phyloP scores from a whole-genome alignment of 495 filamentous ascomycete species.

The Podospora pseudocomata region DNA sequence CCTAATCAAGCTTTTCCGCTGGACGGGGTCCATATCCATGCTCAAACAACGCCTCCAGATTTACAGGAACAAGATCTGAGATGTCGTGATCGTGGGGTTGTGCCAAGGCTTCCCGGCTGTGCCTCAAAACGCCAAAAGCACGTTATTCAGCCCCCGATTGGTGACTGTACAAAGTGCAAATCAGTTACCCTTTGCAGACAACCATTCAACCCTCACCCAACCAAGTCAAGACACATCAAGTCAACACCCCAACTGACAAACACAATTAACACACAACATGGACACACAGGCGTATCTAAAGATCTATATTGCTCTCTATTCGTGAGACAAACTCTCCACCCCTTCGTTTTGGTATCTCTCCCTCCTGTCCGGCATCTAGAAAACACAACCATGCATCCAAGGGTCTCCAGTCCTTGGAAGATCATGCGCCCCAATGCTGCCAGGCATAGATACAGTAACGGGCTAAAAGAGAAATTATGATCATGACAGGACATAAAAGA shows the following conservation, averaged over 20 bases:
- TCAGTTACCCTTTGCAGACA: neutral
- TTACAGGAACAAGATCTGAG: constrained; percentile 3
- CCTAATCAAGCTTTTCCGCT: constrained; percentile 2
- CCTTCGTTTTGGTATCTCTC: constrained; percentile 28
- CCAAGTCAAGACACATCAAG: too few relatives aligned
- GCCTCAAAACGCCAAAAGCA: neutral
- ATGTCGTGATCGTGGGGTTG: constrained; percentile 26
- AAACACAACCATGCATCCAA: constrained; percentile 22
- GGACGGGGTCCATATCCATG: neutral
- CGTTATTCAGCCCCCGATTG: constrained; percentile 6
- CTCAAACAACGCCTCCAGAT: neutral
- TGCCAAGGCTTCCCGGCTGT: neutral
- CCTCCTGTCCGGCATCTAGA: constrained; percentile 21
- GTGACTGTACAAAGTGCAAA: neutral
- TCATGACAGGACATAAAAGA: constrained; percentile 30
- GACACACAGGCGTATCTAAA: constrained; percentile 10
- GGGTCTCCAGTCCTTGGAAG: constrained; percentile 33
- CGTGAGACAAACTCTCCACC: constrained; percentile 23
- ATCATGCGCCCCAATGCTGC: constrained; percentile 16
- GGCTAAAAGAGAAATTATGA: constrained; percentile 27
- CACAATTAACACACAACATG: neutral
- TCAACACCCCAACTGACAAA: too few relatives aligned
- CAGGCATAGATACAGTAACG: constrained; percentile 25
- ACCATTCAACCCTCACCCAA: too few relatives aligned
- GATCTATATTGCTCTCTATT: constrained; percentile 31